phyloP scores from a whole-genome alignment of 768 basidiomycete species.

The Xanthoconium purpureum region DNA sequence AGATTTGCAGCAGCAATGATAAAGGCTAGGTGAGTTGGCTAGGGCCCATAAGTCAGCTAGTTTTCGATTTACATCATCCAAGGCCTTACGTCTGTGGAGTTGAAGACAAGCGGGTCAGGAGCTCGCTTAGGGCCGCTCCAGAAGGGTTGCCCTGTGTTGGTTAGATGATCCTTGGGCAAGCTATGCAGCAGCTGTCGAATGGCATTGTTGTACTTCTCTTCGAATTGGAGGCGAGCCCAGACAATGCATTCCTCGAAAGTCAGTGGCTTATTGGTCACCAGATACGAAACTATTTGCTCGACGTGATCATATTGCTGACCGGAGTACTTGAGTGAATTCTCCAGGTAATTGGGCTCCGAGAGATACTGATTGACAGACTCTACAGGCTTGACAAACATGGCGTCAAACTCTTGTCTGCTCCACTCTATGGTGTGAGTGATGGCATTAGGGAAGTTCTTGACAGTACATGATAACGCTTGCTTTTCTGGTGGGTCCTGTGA shows the following conservation, averaged over 20 bases:
- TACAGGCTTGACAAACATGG: constrained; percentile 88
- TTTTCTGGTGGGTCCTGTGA: constrained; percentile 99
- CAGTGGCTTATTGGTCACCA: constrained; percentile 90
- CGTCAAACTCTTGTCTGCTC: constrained; percentile 91
- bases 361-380: constrained; percentile 95
- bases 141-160: constrained; percentile 92
- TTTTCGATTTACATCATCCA: neutral
- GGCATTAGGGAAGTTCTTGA: constrained; percentile 98
- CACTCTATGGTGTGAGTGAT: constrained; percentile 99
- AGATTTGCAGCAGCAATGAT: constrained; percentile 93
- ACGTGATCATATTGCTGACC: constrained; percentile 90
- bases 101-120: constrained; percentile 84
- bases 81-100: constrained; percentile 75
- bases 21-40: constrained; percentile 86
- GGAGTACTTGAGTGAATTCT: constrained; percentile 84
- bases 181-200: constrained; percentile 92
- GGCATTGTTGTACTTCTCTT: constrained; percentile 88
- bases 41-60: constrained; percentile 10
- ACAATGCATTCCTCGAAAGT: constrained; percentile 96
- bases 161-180: constrained; percentile 90
- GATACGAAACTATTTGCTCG: constrained; percentile 81
- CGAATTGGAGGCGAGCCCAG: constrained; percentile 95
- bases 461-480: constrained; percentile 92
- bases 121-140: constrained; percentile 99
- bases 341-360: constrained; percentile 93